Conservation (phyloP, 2,329 filamentous ascomycete genomes). For the Juglanconis oblonga region DNA sequence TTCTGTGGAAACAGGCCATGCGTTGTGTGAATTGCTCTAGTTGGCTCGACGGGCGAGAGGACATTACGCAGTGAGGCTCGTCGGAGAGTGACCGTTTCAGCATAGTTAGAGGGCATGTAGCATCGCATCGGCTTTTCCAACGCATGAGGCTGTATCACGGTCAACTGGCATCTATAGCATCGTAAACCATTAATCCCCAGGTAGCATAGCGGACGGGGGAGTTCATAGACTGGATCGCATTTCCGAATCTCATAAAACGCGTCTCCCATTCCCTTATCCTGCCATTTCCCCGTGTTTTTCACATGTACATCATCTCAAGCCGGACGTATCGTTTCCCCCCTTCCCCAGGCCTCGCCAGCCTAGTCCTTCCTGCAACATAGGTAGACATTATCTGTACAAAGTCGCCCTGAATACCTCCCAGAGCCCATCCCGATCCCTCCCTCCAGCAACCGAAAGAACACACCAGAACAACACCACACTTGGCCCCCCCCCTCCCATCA, state of each 20-base stretch:
- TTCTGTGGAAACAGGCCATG: constrained; percentile 30
- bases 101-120: neutral
- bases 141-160: neutral
- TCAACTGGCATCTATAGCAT: neutral
- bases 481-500: neutral
- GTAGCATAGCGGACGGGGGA: neutral
- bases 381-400: constrained; percentile 2
- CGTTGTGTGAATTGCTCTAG: constrained; percentile 50
- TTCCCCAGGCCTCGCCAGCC: neutral
- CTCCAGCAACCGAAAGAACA: neutral
- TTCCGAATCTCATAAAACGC: neutral
- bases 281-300: neutral
- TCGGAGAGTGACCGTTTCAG: neutral
- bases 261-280: neutral
- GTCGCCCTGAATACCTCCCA: neutral
- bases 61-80: constrained; percentile 20
- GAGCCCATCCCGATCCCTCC: neutral
- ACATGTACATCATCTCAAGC: neutral
- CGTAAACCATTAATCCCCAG: neutral
- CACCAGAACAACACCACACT: too few species aligned
- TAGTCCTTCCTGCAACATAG: neutral
- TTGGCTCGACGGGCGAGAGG: constrained; percentile 51
- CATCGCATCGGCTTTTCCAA: neutral
- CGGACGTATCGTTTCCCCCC: neutral
- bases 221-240: neutral